These are phyloP conservation scores for Pseudoscleropodium purum DNA, from an alignment of 225 moss, liverwort and hornwort species.

Conservation along the genomic window DNA sequence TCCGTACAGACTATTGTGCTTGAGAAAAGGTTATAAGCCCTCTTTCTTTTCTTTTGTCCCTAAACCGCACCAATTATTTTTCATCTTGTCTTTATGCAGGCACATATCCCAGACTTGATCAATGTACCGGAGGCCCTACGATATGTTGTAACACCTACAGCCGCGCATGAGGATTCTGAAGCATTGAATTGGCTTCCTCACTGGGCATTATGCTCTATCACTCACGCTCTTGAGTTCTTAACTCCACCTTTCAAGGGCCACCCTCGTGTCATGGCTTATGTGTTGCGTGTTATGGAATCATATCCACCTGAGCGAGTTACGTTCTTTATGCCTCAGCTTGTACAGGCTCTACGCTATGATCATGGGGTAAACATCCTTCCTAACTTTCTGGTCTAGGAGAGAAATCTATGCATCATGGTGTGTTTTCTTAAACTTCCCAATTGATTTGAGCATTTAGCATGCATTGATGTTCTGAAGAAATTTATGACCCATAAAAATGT, in stretches of 20 bases:
- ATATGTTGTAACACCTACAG: constrained; percentile 67
- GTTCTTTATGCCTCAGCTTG: constrained; percentile 96
- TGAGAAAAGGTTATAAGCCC: not conserved
- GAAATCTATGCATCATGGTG: not conserved
- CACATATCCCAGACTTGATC: constrained; percentile 46
- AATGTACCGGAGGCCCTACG: constrained; percentile 64
- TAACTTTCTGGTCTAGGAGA: not conserved
- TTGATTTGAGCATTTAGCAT: not conserved
- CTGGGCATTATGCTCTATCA: constrained; percentile 83
- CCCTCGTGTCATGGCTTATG: constrained; percentile 81
- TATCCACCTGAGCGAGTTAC: constrained; percentile 88
- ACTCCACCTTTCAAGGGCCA: constrained; percentile 81
- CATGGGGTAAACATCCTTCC: constrained; percentile 39
- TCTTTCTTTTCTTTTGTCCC: not conserved
- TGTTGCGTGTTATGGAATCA: constrained; percentile 76
- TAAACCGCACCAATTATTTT: not conserved
- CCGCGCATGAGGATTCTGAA: constrained; percentile 60
- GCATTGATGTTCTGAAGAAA: not conserved
- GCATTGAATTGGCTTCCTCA: constrained; percentile 70
- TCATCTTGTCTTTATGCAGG: constrained; percentile 26
- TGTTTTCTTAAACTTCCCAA: not conserved
- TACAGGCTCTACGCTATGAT: constrained; percentile 83
- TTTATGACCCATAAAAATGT: not conserved
- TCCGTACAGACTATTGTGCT: not conserved
- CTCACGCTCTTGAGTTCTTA: constrained; percentile 71